Base-by-base conservation (phyloP, 108 stramenopile species). In the Skeletonema costatum region DNA sequence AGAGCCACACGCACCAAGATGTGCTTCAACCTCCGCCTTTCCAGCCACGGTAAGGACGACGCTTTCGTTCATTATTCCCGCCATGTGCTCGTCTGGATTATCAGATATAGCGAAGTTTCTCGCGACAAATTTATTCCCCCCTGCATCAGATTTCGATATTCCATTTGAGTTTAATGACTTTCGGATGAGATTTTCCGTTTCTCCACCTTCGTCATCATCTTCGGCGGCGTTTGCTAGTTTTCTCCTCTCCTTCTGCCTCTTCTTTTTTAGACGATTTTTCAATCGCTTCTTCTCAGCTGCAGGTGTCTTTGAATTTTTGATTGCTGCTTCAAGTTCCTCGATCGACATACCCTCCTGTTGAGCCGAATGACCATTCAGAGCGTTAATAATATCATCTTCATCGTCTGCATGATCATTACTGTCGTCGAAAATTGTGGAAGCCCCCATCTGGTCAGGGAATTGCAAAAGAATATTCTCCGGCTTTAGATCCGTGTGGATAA, bases 401-500 rank as follows among this genome's bases (percentile, higher is more conserved):
- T 92, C 42, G 70, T 84, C 46, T 74, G 85, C 10, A 92, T 90
- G 58, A 90, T 88, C 39, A 29, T 32, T 32, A 63, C 70, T 14
- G 80, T 71, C n/a, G 64, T 69, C 76, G 60, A 70, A 99, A 60
- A 33, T 76, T 75, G 38, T 68, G 82, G 25, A 56, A 64, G 65
- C 16, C 25, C 36, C 70, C 78, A 79, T 85, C 86, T 72, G 16
- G 76, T 68, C 79, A 87, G 85, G 16, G 85, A 79, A 46, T 80
- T 80, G 68, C 81, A 83, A 5, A 4, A 99, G 76, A 60, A 99
- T 90, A 73, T 99, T 99, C 86, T 99, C 99, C 9, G 97, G 96
- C 85, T 99, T 99, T 17, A 99, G 76, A 85, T 99, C 99, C 2
- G 99, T 99, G 78, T 99, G 99, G 53, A 99, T 93, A 21, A 99